phyloP scores from a whole-genome alignment of 495 filamentous ascomycete species.

The Opeltia flavorubescens region DNA sequence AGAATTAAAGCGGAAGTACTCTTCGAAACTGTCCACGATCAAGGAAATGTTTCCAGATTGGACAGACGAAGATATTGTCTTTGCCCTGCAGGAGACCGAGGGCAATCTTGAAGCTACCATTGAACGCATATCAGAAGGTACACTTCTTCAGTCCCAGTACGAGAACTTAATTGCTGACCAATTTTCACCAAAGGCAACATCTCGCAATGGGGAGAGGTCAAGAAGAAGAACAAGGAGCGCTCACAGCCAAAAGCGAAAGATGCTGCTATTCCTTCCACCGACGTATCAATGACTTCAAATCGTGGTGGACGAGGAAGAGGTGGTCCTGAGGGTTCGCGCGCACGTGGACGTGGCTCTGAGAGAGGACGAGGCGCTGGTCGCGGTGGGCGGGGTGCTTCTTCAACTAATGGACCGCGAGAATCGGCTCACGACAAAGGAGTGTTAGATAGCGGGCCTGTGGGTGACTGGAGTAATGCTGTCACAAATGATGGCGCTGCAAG shows the following conservation, averaged over 20 bases:
- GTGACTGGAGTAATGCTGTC: slow-evolving; percentile 19
- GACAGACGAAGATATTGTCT: slow-evolving; percentile 84
- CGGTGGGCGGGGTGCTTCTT: slow-evolving; percentile 50
- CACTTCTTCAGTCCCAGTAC: neutral
- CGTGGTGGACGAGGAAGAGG: slow-evolving; percentile 55
- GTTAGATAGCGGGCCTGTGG: slow-evolving; percentile 16
- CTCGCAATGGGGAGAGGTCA: slow-evolving; percentile 89
- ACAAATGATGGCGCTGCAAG: slow-evolving; percentile 9
- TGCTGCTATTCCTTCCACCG: slow-evolving; percentile 28
- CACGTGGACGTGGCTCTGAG: slow-evolving; percentile 56
- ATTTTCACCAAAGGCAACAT: slow-evolving; percentile 50
- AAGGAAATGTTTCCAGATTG: slow-evolving; percentile 86
- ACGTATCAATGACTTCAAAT: slow-evolving; percentile 36
- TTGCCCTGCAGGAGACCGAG: slow-evolving; percentile 79
- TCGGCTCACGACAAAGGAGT: slow-evolving; percentile 20
- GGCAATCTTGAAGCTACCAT: slow-evolving; percentile 76
- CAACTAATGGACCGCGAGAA: slow-evolving; percentile 31
- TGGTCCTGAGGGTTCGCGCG: slow-evolving; percentile 48
- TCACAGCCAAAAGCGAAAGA: slow-evolving; percentile 76
- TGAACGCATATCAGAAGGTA: slow-evolving; percentile 86
- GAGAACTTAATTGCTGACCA: slow-evolving; percentile 8
- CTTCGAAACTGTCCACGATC: slow-evolving; percentile 54
- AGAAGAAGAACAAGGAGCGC: slow-evolving; percentile 78
- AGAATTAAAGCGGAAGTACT: slow-evolving; percentile 79
- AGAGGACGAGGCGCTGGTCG: slow-evolving; percentile 60